Evolutionary conservation across 192 early-diverging fungal species (phyloP), one percentile per base, ranked within the genome.

Genomic region (Geranomyces michiganensis): DNA sequence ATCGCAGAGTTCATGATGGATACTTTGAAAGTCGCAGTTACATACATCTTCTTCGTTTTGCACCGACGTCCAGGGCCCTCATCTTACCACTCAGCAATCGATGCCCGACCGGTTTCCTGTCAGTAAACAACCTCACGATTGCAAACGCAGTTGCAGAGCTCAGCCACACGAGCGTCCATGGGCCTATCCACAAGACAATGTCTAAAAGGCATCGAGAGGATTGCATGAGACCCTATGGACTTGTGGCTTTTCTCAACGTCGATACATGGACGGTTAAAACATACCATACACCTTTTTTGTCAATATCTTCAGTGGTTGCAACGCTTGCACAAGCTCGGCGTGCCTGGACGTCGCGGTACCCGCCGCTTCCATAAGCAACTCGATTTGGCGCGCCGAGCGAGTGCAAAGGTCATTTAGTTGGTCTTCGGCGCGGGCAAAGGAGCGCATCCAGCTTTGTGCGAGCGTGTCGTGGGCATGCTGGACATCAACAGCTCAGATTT

Each of bases 371-470:
- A 67, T 15, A 21, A 73, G 45, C 53, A 59, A 33, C 55, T 56
- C 63, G 15, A 73, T 67, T 47, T 73, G 72, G 13, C 31, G 29
- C 22, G 72, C 31, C 33, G 72, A 73, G 13, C 63, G 72, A 14
- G 15, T 41, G 3, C 48, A 65, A 24, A 73, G 64, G 21, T 22
- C 15, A 8, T 66, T 45, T n/a, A 73, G 65, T 15, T 53, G n/a
- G 31, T 21, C 32, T 3, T 65, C 41, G 48, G 72, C 72, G 22
- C 41, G 48, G 27, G 33, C 51, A n/a, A 73, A 67, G 29, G 64
- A 45, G 15, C 19, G 14, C 19, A 49, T 32, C 65, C 63, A 67
- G 15, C 19, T 22, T 2, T 41, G 22, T 51, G 72, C 63, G 13
- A 73, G 56, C 22, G 32, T 9, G 19, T 65, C 48, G 32, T 73